Evolutionary conservation across 495 filamentous ascomycete genomes (phyloP).

Genomic region (Copromyces sp.): DNA sequence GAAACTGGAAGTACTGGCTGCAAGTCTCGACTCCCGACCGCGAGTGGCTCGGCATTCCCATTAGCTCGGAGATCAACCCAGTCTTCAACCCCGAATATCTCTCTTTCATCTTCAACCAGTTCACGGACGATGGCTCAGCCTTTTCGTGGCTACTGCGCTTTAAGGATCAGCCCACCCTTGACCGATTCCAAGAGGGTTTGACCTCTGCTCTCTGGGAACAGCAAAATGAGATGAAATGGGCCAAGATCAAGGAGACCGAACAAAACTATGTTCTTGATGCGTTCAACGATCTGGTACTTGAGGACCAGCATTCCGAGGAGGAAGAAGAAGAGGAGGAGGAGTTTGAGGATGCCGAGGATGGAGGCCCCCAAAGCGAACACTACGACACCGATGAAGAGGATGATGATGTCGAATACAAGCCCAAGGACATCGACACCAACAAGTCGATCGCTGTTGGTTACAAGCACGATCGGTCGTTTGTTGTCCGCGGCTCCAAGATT

Average conservation of each 20-base stretch:
- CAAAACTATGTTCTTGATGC: conserved; percentile 91
- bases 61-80: conserved; percentile 86
- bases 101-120: conserved; percentile 98
- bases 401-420: conserved; percentile 64
- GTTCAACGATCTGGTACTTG: conserved; percentile 90
- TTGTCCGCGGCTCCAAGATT: conserved; percentile 93
- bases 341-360: conserved; percentile 52
- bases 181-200: conserved; percentile 85
- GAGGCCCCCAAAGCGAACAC: conserved; percentile 45
- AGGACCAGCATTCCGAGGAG: conserved; percentile 57
- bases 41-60: conserved; percentile 80
- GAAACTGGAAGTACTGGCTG: conserved; percentile 92
- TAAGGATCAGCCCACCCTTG: conserved; percentile 66
- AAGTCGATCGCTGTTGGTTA: conserved; percentile 96
- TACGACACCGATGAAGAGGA: conserved; percentile 90
- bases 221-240: conserved; percentile 90
- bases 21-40: conserved; percentile 68
- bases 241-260: conserved; percentile 81
- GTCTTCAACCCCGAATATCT: conserved; percentile 98
- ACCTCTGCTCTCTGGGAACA: conserved; percentile 97
- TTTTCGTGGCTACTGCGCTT: conserved; percentile 96
- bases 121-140: conserved; percentile 73
- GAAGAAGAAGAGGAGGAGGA: conserved; percentile 54
- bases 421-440: conserved; percentile 78
- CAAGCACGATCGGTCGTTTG: conserved; percentile 94